Conservation (phyloP, 805 yeast species). For the Saturnispora saitoi region DNA sequence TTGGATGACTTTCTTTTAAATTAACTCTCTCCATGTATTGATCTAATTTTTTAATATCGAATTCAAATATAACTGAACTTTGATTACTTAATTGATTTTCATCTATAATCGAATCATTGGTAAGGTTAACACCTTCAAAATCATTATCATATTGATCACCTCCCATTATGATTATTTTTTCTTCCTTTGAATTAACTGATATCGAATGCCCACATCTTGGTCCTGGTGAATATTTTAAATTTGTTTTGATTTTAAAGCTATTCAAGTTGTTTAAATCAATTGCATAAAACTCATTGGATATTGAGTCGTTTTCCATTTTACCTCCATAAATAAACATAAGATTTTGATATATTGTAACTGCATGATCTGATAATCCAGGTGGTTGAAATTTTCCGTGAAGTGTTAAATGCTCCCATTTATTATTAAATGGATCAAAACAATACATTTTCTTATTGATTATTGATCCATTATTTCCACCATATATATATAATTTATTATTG, state of each 20-base stretch:
- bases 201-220: constrained; percentile 89
- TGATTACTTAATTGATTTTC: constrained; percentile 25
- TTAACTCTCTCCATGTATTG: constrained; percentile 21
- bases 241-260: constrained; percentile 50
- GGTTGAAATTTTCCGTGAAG: constrained; percentile 61
- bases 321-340: constrained; percentile 86
- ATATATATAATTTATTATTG: constrained; percentile 71
- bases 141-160: constrained; percentile 74
- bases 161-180: constrained; percentile 79
- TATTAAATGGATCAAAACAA: constrained; percentile 61
- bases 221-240: constrained; percentile 52
- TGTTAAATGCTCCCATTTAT: constrained; percentile 62
- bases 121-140: constrained; percentile 19
- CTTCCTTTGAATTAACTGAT: constrained; percentile 56
- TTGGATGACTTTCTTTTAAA: neutral
- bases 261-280: constrained; percentile 62
- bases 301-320: constrained; percentile 61
- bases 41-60: constrained; percentile 23
- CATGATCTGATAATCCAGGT: constrained; percentile 85
- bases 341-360: constrained; percentile 72
- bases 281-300: constrained; percentile 59
- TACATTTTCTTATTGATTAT: constrained; percentile 68
- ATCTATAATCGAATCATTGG: constrained; percentile 19
- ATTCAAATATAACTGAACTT: constrained; percentile 30
- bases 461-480: constrained; percentile 79